Evolutionary conservation across 257 asterid genomes (phyloP).

Genomic region (Solanum peruvianum): DNA sequence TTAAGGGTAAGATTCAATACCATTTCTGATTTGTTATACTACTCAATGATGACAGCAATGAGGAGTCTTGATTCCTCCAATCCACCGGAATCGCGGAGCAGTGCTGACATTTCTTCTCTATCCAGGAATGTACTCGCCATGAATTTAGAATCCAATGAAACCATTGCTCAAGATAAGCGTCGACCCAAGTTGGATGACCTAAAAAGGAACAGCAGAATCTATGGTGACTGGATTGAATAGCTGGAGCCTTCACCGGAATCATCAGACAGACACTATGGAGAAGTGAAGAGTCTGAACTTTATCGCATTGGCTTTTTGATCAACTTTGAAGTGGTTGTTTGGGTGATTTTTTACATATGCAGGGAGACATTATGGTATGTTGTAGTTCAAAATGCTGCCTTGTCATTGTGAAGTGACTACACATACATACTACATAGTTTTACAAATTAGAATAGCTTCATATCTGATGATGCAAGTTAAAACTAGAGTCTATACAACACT

Average conservation of each 20-base stretch:
- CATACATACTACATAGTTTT: background rate
- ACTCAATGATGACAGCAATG: constrained; percentile 23
- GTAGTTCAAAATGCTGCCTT: background rate
- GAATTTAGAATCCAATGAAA: background rate
- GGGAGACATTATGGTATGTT: background rate
- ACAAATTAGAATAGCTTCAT: background rate
- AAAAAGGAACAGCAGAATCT: constrained; percentile 20
- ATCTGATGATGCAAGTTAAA: background rate
- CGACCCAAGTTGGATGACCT: constrained; percentile 11
- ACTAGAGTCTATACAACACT: background rate
- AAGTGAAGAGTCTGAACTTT: background rate
- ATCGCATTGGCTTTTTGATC: background rate
- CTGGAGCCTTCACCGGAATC: background rate
- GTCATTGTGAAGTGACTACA: background rate
- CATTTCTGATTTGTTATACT: background rate
- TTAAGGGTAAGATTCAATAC: background rate
- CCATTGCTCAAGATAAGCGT: background rate
- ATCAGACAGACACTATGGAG: background rate
- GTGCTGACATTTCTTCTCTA: background rate
- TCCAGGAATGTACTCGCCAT: background rate
- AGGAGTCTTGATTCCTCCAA: background rate
- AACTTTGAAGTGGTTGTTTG: background rate
- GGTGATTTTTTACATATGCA: background rate
- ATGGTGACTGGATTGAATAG: constrained; percentile 44
- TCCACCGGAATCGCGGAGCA: background rate